A percentile compares a stretch with the other conserved stretches of the same genome.
Conservation (phyloP, 2,329 filamentous ascomycete genomes). For the Emydomyces testavorans region DNA sequence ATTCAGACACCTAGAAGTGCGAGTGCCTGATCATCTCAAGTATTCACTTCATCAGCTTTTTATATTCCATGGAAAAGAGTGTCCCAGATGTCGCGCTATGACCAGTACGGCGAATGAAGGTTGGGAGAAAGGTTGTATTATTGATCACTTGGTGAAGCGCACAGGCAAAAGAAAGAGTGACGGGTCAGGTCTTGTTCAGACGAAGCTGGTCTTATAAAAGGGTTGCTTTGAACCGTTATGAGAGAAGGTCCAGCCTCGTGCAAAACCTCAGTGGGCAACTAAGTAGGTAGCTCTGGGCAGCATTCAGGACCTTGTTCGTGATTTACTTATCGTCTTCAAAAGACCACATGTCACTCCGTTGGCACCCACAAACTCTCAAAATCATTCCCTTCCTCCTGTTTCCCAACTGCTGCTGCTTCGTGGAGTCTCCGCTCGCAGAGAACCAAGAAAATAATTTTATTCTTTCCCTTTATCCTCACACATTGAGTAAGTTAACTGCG, state of each 20-base stretch:
- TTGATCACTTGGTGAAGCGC: conserved; percentile 51
- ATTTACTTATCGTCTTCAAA: conserved; percentile 10
- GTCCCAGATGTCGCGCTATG: conserved; percentile 48
- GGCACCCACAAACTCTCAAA: conserved; percentile 12
- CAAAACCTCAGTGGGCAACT: too few species aligned
- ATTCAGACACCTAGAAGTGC: conserved; percentile 49
- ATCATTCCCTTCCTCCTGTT: conserved; percentile 14
- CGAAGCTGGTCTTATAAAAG: background rate
- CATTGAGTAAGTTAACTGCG: conserved; percentile 3
- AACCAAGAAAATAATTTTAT: conserved; percentile 17
- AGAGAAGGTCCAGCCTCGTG: too few species aligned
- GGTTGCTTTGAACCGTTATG: background rate
- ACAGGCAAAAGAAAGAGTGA: conserved; percentile 40
- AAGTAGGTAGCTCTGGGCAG: too few species aligned
- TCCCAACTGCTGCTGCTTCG: conserved; percentile 11
- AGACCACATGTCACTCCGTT: conserved; percentile 6
- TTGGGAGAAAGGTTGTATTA: conserved; percentile 54
- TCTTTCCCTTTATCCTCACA: conserved; percentile 1
- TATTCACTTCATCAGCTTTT: conserved; percentile 52
- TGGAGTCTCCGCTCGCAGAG: conserved; percentile 8
- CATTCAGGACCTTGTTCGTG: background rate
- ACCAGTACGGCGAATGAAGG: conserved; percentile 50
- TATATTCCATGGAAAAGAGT: conserved; percentile 51
- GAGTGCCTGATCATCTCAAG: conserved; percentile 51
- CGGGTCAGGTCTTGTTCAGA: background rate